Base-by-base conservation (phyloP, 495 filamentous ascomycete species). In the Acidiella bohemica region DNA sequence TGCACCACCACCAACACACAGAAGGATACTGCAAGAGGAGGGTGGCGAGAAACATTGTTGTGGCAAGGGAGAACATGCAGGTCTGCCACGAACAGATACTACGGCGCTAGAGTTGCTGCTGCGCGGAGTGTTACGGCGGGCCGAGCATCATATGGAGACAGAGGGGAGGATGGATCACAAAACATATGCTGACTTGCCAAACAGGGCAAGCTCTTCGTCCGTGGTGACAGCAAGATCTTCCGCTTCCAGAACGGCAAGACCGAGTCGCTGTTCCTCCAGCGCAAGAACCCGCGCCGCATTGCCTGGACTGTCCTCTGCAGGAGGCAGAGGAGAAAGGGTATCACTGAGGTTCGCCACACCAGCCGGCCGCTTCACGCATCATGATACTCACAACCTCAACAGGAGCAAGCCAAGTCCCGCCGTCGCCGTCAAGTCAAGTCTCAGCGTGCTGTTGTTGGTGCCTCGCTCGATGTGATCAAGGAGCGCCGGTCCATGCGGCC, bases 321-420 rank as follows among this genome's bases (percentile, higher is more conserved):
- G 67, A 80, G 87, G 67, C 85, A 93, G 72, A 88, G 95, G 77
- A 88, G 84, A 76, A 99, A 99, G 84, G 90, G 90, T 79, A 87
- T 96, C 73, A 90, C 88, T 74, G 90, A 99, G 84, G 90, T 96
- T 76, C 69, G 34, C 34, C 11, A 5, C 4, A 36, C 4, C 34
- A n/a, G 18, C 4, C n/a, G 5, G 20, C 11, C 20, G 17, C 20
- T 3, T 3, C 3, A 34, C 13, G 11, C 32, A 25, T 14, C 5
- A 13, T 41, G 29, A 40, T 32, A 14, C 18, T 37, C 8, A 35
- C 28, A 5, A 29, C 18, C 22, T 19, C 34, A 18, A 71, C 65
- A 99, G 90, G 90, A 99, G 78, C 76, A 92, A 58, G 84, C 87
- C 71, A 99, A 99, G 81, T 95, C 95, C 78, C 86, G 90, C 60